Base-by-base conservation (phyloP, 352 stramenopile species). In the Phytophthora uliginosa region DNA sequence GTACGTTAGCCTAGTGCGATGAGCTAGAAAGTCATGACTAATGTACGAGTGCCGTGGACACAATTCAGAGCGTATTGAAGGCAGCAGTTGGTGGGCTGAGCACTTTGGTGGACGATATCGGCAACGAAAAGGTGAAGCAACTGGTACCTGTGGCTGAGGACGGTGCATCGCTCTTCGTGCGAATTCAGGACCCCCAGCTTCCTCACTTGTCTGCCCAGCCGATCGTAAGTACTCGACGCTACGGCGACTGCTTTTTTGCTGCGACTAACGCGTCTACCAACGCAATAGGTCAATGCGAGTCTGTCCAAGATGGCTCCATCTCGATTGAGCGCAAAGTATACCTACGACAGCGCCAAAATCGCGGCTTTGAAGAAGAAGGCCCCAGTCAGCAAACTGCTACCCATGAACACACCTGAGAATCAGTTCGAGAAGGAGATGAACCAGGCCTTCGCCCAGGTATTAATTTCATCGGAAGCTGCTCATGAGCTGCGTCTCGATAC, bases 351-450 rank as follows among this genome's bases (percentile, higher is more conserved):
- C 24, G 36, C 54, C 17, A 92, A 91, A 52, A 53, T 88, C 10
- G 62, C 68, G 22, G 52, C 79, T 31, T 56, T 69, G 13, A 90
- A 86, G 72, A 95, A 94, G 69, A 95, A 94, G 59, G 69, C 73
- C 10, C 82, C 85, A 18, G 34, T 93, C 22, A 87, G 54, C 69
- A 93, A 88, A 42, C 72, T 88, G 9, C 24, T 95, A 24, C 72
- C 84, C 1, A 9, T 66, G 0, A 76, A 74, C 10, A 17, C 62
- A 20, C 71, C 66, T 0, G 84, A 89, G 12, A 79, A 79, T 22
- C 78, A 91, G n/a, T 63, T 89, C n/a, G 88, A 95, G 67, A 90
- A 85, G 45, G 82, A 92, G 58, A 62, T 93, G 47, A 95, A 95
- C 45, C 69, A 82, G 31, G 82, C 77, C 18, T 89, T 95, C 58